Evolutionary conservation across 805 yeast species (phyloP).

Genomic region (Candida andamanensis): DNA sequence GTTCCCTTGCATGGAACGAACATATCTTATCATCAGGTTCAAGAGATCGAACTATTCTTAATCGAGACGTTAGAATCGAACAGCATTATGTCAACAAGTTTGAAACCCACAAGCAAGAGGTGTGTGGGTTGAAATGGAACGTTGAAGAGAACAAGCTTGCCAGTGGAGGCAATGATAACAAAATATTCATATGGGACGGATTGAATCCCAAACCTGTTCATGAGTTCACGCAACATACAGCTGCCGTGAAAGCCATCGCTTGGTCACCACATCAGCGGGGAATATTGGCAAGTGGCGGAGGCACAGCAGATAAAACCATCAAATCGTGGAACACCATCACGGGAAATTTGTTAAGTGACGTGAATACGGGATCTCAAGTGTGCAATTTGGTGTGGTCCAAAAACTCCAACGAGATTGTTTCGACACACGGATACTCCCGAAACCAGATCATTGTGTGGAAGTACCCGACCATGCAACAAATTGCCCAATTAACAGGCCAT

Average conservation of each 20-base stretch:
- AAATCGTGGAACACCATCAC: constrained; percentile 89
- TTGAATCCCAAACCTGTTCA: constrained; percentile 61
- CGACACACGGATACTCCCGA: constrained; percentile 90
- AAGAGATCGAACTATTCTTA: constrained; percentile 76
- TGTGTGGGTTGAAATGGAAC: constrained; percentile 95
- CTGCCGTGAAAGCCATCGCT: constrained; percentile 94
- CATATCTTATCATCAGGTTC: constrained; percentile 86
- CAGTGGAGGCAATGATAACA: constrained; percentile 93
- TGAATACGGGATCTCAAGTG: constrained; percentile 95
- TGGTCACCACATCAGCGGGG: constrained; percentile 99
- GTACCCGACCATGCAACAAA: constrained; percentile 86
- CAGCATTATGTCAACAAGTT: constrained; percentile 73
- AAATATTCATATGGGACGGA: constrained; percentile 84
- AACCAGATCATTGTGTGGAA: constrained; percentile 94
- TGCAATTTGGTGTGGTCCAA: constrained; percentile 92
- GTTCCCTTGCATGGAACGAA: constrained; percentile 91
- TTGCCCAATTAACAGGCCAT: constrained; percentile 92
- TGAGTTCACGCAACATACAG: constrained; percentile 76
- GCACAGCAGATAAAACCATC: constrained; percentile 87
- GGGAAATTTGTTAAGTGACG: constrained; percentile 67
- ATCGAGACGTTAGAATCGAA: constrained; percentile 86
- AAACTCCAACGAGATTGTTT: constrained; percentile 86
- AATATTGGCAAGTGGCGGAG: constrained; percentile 91
- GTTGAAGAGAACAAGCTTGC: constrained; percentile 87
- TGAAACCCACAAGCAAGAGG: constrained; percentile 83